phyloP scores from a whole-genome alignment of 345 rosid genomes.

The Eutrema japonicum region DNA sequence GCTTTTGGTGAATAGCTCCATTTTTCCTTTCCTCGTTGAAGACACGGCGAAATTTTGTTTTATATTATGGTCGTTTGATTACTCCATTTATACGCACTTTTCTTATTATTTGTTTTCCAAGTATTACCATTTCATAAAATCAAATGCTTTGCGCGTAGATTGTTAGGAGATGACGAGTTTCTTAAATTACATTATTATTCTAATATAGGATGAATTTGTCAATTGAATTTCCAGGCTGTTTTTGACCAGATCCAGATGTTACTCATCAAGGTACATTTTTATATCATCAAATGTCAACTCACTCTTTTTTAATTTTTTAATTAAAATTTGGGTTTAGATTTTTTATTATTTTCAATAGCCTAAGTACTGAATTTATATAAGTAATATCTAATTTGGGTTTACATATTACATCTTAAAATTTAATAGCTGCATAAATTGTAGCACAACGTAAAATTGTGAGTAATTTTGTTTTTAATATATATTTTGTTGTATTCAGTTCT shows the following conservation, averaged over 20 bases:
- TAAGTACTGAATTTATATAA: too few relatives aligned
- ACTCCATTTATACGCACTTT: neutral
- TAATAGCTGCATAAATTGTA: too few relatives aligned
- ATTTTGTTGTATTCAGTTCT: too few relatives aligned
- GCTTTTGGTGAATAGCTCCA: conserved; percentile 70
- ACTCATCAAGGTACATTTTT: conserved; percentile 10
- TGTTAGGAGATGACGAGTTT: conserved; percentile 9
- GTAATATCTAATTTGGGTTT: too few relatives aligned
- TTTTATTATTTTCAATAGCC: too few relatives aligned
- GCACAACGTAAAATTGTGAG: too few relatives aligned
- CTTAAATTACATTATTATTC: neutral
- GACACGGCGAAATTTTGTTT: neutral
- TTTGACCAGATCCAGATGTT: conserved; percentile 18
- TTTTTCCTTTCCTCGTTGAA: conserved; percentile 22
- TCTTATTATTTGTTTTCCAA: conserved; percentile 20
- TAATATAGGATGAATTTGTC: neutral
- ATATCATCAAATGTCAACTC: conserved; percentile 14
- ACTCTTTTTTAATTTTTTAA: neutral
- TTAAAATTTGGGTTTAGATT: too few relatives aligned
- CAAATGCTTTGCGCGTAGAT: conserved; percentile 25
- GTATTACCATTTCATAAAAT: neutral
- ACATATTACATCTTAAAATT: too few relatives aligned
- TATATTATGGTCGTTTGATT: neutral
- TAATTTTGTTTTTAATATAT: too few relatives aligned
- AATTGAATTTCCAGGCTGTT: conserved; percentile 38